Percentiles rank a stretch among this genome's conserved stretches.
Evolutionary conservation across 2,329 filamentous ascomycete genomes (phyloP).

Genomic region (Trichophaea hybrida): DNA sequence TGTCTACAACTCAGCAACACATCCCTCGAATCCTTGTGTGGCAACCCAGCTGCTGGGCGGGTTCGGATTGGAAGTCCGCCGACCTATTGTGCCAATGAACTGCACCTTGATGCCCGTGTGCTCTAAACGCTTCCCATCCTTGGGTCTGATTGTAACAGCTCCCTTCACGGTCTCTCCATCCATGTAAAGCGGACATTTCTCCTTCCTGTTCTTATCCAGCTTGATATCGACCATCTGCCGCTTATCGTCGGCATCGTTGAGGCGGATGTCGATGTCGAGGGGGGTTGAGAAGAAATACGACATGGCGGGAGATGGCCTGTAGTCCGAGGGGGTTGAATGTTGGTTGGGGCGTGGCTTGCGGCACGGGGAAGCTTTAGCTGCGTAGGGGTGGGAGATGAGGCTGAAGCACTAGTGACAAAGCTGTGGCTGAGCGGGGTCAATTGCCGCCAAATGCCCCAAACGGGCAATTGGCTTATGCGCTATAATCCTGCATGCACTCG

Average conservation of each 20-base stretch:
- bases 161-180: conserved; percentile 98
- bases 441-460: too few species aligned
- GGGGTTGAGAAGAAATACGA: conserved; percentile 83
- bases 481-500: too few species aligned
- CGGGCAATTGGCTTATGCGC: too few species aligned
- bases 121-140: conserved; percentile 94
- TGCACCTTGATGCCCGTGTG: conserved; percentile 99
- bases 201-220: conserved; percentile 92
- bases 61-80: conserved; percentile 1
- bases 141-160: conserved; percentile 83
- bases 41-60: not conserved
- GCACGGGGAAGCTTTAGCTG: not conserved
- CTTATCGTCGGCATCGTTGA: conserved; percentile 76
- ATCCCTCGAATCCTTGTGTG: too few species aligned
- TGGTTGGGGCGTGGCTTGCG: not conserved
- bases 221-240: conserved; percentile 93
- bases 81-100: conserved; percentile 96
- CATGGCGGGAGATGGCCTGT: not conserved
- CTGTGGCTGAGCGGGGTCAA: too few species aligned
- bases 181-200: conserved; percentile 93
- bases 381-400: not conserved
- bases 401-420: not conserved
- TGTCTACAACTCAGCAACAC: not conserved
- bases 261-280: conserved; percentile 96
- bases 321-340: not conserved